Evolutionary conservation across 768 basidiomycete species (phyloP).

Genomic region (Chalciporus chontae): DNA sequence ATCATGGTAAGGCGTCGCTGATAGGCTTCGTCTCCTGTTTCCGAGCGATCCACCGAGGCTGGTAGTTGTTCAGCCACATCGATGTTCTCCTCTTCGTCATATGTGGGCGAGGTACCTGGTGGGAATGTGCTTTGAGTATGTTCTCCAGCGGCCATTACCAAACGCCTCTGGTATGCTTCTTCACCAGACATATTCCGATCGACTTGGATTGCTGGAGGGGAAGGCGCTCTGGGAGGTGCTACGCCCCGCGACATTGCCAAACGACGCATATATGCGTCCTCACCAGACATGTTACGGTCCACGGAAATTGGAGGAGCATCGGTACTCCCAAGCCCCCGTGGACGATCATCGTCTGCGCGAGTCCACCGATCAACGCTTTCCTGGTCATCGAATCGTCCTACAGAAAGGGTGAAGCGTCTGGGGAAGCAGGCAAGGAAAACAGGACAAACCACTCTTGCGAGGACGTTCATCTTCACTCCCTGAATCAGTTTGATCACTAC

Average conservation of each 20-base stretch:
- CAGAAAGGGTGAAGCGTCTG: constrained; percentile 25
- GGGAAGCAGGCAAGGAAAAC: neutral
- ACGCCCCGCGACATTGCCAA: constrained; percentile 59
- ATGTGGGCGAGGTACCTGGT: constrained; percentile 20
- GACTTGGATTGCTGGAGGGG: constrained; percentile 35
- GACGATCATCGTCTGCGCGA: constrained; percentile 46
- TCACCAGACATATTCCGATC: constrained; percentile 63
- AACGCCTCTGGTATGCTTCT: constrained; percentile 71
- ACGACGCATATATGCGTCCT: constrained; percentile 78
- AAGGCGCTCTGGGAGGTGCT: constrained; percentile 17
- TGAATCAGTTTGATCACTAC: constrained; percentile 63
- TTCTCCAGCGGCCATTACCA: constrained; percentile 56
- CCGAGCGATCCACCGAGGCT: constrained; percentile 18
- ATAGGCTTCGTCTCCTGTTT: constrained; percentile 69
- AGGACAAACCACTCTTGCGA: constrained; percentile 58
- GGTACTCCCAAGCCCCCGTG: constrained; percentile 22
- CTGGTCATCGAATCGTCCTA: constrained; percentile 34
- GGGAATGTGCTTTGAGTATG: constrained; percentile 19
- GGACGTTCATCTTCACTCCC: constrained; percentile 66
- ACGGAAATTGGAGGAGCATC: constrained; percentile 35
- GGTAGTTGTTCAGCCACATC: constrained; percentile 2
- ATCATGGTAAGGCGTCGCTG: constrained; percentile 60
- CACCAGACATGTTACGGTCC: constrained; percentile 58
- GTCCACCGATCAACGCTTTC: constrained; percentile 53
- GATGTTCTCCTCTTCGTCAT: constrained; percentile 19